Base-by-base conservation (phyloP, 805 yeast genomes). In the Dipodascopsis tothii region DNA sequence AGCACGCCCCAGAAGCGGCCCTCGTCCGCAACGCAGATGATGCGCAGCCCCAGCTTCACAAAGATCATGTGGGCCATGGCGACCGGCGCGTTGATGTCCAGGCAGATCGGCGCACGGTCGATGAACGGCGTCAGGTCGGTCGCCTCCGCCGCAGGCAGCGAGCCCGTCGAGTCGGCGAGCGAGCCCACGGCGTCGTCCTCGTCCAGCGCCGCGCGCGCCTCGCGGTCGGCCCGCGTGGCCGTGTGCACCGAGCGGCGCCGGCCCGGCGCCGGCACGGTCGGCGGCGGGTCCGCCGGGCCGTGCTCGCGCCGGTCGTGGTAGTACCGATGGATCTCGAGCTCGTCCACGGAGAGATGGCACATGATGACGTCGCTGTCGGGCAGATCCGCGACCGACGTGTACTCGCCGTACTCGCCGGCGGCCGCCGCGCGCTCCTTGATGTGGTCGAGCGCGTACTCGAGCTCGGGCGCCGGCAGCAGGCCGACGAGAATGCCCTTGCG, bases 31-130 rank as follows among this genome's bases (percentile, higher is more conserved):
- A 74, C 70, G 43, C 74, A 68, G 1, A 74, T 73, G 41, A 63
- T 62, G 35, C 80, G 57, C 30, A 67, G 69, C 1, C 81, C 81
- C 27, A 76, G 60, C 51, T 72, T 69, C 35, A 73, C 70, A 56
- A 76, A 76, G 19, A 76, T 61, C 56, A 69, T 60, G 44, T 74
- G 73, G 2, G 75, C 77, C 48, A 75, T 60, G 5, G 75, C 64
- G 22, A 75, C 54, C 7, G 76, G 76, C 16, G 77, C 67, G 40
- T 68, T 63, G 28, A 71, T 52, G 43, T 73, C 75, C 33, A 76
- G 52, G 36, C 68, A 67, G 5, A 76, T 63, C 0, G 80, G 80
- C 4, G 69, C 61, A 16, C 57, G 52, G 51, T 75, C 77, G 5
- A 75, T 62, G 27, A 65, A 61, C n/a, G 51, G 49, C 1, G 71